These are phyloP conservation scores for Hemileia vastatrix DNA, from an alignment of 1,284 basidiomycete genomes.

Conservation along the genomic window DNA sequence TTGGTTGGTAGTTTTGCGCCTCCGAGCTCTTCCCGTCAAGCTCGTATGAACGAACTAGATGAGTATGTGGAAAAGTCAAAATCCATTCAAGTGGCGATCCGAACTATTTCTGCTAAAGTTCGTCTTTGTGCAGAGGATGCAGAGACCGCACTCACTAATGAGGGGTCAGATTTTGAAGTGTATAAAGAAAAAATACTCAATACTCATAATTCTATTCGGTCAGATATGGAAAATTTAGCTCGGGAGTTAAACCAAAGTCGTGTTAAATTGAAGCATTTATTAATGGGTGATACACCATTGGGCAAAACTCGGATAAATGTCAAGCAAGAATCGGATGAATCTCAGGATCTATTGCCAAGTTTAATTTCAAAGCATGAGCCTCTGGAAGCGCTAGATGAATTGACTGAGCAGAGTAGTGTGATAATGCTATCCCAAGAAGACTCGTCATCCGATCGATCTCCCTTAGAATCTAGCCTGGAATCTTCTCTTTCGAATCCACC, in stretches of 20 bases:
- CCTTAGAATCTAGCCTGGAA: no score
- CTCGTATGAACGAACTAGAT: not conserved
- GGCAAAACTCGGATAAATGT: no score
- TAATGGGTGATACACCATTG: no score
- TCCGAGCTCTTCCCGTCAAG: not conserved
- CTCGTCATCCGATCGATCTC: no score
- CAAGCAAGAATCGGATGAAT: no score
- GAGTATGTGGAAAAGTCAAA: constrained; percentile 5
- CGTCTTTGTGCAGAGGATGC: constrained; percentile 10
- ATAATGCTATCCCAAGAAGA: no score
- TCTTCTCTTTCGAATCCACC: no score
- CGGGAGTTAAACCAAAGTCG: constrained; percentile 16
- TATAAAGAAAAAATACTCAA: not conserved
- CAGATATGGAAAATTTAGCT: constrained; percentile 6
- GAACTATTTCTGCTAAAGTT: constrained; percentile 11
- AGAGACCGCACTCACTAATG: not conserved
- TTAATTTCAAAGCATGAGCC: no score
- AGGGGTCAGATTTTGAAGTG: not conserved
- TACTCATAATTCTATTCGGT: constrained; percentile 11
- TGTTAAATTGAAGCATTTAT: constrained; percentile 4
- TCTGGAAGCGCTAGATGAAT: no score
- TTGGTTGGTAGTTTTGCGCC: constrained; percentile 7
- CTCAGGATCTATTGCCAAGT: no score
- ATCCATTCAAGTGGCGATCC: not conserved
- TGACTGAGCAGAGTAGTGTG: no score